Conservation (phyloP, 345 rosid genomes). For the Salix suchowensis region DNA sequence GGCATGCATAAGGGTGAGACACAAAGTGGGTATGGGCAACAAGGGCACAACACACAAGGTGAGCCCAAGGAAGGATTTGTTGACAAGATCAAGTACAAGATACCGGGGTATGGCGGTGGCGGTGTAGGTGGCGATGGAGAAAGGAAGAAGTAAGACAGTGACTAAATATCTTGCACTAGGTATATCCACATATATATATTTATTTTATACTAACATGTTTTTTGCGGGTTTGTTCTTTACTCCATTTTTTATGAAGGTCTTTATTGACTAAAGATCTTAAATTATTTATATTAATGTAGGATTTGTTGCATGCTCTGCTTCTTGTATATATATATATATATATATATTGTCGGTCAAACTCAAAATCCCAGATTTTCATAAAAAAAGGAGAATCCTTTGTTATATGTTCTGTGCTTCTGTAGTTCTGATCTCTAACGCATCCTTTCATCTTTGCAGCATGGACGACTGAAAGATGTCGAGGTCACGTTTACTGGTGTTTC, state of each 20-base stretch:
- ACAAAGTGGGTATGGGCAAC: background rate
- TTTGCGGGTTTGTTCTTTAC: no score
- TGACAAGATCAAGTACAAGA: slow-evolving; percentile 44
- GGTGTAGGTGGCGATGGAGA: slow-evolving; percentile 5
- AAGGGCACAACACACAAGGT: background rate
- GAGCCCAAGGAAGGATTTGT: slow-evolving; percentile 43
- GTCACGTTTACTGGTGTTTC: background rate
- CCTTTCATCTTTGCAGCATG: background rate
- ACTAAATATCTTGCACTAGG: slow-evolving; percentile 23
- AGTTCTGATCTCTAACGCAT: no score
- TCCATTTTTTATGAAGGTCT: no score
- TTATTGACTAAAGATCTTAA: no score
- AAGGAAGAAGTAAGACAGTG: slow-evolving; percentile 53
- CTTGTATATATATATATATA: background rate
- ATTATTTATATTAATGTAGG: background rate
- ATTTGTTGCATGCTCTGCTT: background rate
- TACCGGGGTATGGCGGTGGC: slow-evolving; percentile 24
- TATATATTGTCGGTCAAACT: no score
- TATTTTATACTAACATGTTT: no score
- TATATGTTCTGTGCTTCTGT: no score
- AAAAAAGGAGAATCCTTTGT: background rate
- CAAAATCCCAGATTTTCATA: no score
- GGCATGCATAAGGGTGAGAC: slow-evolving; percentile 18
- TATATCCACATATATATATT: background rate
- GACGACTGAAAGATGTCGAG: background rate